Percentiles rank a stretch among this genome's conserved stretches.
These are phyloP conservation scores for Neofusicoccum ribis DNA, from an alignment of 2,329 filamentous ascomycete genomes.

Conservation along the genomic window DNA sequence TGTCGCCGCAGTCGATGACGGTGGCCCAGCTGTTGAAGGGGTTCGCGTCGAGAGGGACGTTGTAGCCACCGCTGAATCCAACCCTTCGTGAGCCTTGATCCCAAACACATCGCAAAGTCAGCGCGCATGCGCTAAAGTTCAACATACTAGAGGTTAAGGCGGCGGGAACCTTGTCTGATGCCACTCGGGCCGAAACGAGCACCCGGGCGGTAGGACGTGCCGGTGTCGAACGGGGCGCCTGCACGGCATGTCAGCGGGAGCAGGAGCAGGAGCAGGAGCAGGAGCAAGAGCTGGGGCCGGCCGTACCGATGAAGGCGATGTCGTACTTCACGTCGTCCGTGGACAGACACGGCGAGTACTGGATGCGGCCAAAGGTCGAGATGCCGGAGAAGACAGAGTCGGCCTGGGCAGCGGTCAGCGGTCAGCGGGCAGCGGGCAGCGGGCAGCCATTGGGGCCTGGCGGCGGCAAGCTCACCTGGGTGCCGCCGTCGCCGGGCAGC, in stretches of 20 bases:
- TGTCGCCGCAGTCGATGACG: conserved; percentile 80
- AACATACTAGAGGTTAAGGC: conserved; percentile 82
- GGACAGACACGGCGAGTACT: conserved; percentile 75
- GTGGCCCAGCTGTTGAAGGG: conserved; percentile 81
- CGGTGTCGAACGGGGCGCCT: conserved; percentile 83
- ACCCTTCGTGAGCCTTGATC: conserved; percentile 51
- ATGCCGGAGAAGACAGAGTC: conserved; percentile 89
- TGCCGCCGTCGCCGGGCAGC: conserved; percentile 80
- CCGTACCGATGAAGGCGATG: conserved; percentile 77
- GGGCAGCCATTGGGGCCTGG: background rate
- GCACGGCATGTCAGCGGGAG: background rate
- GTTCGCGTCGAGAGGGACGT: conserved; percentile 76
- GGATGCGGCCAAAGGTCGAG: conserved; percentile 77
- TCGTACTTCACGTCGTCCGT: conserved; percentile 72
- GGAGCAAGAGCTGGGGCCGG: conserved; percentile 52
- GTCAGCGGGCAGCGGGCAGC: background rate
- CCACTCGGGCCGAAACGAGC: conserved; percentile 82
- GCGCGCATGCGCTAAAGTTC: background rate
- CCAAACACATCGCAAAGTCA: conserved; percentile 17
- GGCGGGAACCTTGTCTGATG: conserved; percentile 81
- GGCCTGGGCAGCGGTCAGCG: conserved; percentile 53
- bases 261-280: conserved; percentile 33
- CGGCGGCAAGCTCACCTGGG: conserved; percentile 58
- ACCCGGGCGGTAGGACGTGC: conserved; percentile 80
- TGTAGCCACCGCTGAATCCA: conserved; percentile 75